A percentile compares a stretch with the other conserved stretches of the same genome.
Evolutionary conservation across 106 monocot genomes (phyloP).

Genomic region (Iris macrosiphon): DNA sequence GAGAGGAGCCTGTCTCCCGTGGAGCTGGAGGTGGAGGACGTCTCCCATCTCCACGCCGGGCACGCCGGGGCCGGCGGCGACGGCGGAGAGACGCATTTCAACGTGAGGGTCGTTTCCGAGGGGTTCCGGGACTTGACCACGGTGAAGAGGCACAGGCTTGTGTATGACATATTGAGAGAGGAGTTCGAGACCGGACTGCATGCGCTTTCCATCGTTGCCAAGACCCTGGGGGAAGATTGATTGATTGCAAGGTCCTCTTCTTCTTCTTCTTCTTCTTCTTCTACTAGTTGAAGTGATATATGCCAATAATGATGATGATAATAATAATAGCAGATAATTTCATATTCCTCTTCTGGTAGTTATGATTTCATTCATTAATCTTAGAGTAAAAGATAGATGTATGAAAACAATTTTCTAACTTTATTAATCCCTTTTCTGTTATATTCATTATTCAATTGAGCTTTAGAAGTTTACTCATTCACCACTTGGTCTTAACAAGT

Average conservation of each 20-base stretch:
- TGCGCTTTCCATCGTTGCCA: constrained; percentile 83
- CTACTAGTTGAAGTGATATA: too few relatives aligned
- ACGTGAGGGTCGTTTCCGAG: constrained; percentile 61
- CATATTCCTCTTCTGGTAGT: too few relatives aligned
- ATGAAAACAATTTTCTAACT: too few relatives aligned
- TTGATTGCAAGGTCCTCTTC: background rate
- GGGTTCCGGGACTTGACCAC: constrained; percentile 84
- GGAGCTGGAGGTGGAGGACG: constrained; percentile 62
- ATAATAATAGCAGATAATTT: too few relatives aligned
- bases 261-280: background rate
- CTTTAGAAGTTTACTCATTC: too few relatives aligned
- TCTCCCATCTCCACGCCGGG: constrained; percentile 75
- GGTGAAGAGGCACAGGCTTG: constrained; percentile 85
- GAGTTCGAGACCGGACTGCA: constrained; percentile 87
- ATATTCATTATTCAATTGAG: too few relatives aligned
- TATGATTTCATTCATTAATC: too few relatives aligned
- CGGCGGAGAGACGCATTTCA: constrained; percentile 90
- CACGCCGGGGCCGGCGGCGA: constrained; percentile 62
- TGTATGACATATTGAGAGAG: constrained; percentile 70
- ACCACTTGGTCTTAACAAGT: too few relatives aligned
- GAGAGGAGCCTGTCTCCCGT: constrained; percentile 38
- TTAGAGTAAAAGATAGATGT: too few relatives aligned
- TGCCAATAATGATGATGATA: too few relatives aligned
- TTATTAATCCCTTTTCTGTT: too few relatives aligned
- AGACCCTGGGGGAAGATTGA: constrained; percentile 61